Base-by-base conservation (phyloP, 257 asterid genomes). In the Capsicum chinense region DNA sequence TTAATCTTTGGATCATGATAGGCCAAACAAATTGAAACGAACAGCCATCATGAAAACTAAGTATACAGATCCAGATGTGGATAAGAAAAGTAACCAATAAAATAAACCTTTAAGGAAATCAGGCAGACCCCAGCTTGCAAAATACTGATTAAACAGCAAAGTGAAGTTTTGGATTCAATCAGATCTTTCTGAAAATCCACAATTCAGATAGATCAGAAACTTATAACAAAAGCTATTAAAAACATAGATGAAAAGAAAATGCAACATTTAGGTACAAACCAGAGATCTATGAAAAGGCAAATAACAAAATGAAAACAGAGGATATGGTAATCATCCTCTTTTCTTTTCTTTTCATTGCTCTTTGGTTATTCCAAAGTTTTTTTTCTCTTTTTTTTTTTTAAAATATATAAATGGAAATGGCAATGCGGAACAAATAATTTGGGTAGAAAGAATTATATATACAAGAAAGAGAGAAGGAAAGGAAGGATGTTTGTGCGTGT, bases 261-360 rank as follows among this genome's bases (percentile, higher is more conserved):
- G 82, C 82, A 78, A 78, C 64, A 78, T 14, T 15, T 15, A 74
- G 84, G 80, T 87, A 82, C 83, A 86, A 85, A 89, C 89, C 85
- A 88, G 92, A 93, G 98, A 93, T 94, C 97, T 92, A 91, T 87
- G 78, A 89, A 90, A 91, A 90, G 86, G 93, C 87, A 89, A 88
- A 88, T 88, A 84, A 85, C 87, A 87, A 81, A 83, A 91, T 85
- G 90, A 90, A 88, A 89, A 91, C 90, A 89, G 93, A 89, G 91
- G 92, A 89, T 92, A 87, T 89, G 92, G 92, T 92, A 92, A 91
- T 90, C 91, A 83, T 79, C 82, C 90, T 21, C 21, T 21, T 21
- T 21, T 85, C 86, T 86, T 80, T 87, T 88, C 83, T 66, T 84
- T 85, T 79, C 87, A 78, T 86, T 87, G 81, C 88, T 86, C 85